A percentile compares a stretch with the other conserved stretches of the same genome.
These are phyloP conservation scores for Rosa lucieae DNA, from an alignment of 306 rosid species.

Conservation along the genomic window DNA sequence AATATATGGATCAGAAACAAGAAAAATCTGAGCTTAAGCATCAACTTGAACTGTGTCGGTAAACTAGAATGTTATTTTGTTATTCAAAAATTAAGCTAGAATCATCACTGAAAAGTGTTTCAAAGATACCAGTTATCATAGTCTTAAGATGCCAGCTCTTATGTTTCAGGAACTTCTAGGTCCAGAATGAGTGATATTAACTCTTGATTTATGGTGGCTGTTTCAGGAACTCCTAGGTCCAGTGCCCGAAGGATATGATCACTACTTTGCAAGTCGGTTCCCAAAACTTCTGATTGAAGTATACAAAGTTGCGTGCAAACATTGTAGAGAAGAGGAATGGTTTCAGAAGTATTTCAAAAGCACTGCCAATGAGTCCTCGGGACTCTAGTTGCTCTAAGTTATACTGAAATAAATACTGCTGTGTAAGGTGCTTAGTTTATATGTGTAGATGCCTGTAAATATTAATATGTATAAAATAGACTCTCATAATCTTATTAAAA, in stretches of 20 bases:
- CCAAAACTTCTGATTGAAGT: constrained; percentile 48
- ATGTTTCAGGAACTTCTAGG: constrained; percentile 47
- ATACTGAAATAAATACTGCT: not conserved
- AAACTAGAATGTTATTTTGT: not conserved
- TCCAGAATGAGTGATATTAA: not conserved
- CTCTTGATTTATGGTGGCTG: not conserved
- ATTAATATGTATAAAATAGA: not conserved
- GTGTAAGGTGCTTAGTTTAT: not conserved
- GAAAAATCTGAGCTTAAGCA: not conserved
- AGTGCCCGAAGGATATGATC: constrained; percentile 42
- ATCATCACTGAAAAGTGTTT: not conserved
- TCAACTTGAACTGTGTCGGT: not conserved
- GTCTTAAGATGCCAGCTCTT: not conserved
- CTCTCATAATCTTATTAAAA: not conserved
- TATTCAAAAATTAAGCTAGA: not conserved
- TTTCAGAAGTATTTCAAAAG: constrained; percentile 35
- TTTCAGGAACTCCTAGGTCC: constrained; percentile 48
- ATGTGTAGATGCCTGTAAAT: constrained; percentile 1
- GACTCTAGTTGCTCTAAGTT: constrained; percentile 1
- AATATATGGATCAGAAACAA: not conserved
- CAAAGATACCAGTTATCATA: not conserved
- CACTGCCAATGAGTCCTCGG: constrained; percentile 13
- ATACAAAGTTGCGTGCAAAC: constrained; percentile 31
- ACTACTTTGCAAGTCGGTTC: constrained; percentile 47
- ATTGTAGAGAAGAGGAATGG: constrained; percentile 40